Conservation (phyloP, 352 stramenopile species). For the Globisporangium megalacanthum region DNA sequence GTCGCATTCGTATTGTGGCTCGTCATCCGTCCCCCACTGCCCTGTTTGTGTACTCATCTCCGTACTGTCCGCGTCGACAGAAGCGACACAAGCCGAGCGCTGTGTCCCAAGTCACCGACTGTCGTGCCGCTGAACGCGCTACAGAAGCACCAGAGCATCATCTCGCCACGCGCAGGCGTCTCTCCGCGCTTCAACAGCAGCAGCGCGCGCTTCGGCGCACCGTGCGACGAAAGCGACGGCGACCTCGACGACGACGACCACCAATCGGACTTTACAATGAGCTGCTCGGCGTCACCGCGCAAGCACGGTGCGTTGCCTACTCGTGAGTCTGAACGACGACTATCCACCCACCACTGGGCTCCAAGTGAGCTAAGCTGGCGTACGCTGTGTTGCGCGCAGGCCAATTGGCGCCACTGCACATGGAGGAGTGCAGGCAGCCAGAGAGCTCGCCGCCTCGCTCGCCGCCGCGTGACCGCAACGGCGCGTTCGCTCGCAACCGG, state of each 20-base stretch:
- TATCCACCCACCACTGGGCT: not conserved
- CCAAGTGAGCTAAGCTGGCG: not conserved
- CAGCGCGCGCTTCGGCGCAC: constrained; percentile 7
- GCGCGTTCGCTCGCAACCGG: not conserved
- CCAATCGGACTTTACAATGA: not conserved
- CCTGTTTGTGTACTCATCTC: too few relatives aligned
- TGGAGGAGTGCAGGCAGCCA: constrained; percentile 4
- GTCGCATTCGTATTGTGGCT: not conserved
- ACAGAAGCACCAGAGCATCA: constrained; percentile 24
- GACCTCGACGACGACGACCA: not conserved
- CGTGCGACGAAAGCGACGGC: constrained; percentile 5
- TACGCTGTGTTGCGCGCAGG: not conserved
- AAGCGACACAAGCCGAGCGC: constrained; percentile 8
- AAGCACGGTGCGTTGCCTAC: constrained; percentile 12
- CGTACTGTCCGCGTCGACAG: not conserved
- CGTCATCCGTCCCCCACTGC: too few relatives aligned
- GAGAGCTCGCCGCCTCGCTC: constrained; percentile 5
- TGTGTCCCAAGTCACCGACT: constrained; percentile 24
- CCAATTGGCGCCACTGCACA: constrained; percentile 5
- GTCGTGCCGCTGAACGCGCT: constrained; percentile 12
- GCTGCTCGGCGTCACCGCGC: constrained; percentile 1
- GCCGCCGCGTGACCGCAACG: not conserved
- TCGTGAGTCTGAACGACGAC: not conserved
- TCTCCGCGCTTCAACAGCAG: constrained; percentile 8
- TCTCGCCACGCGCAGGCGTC: constrained; percentile 23